Base-by-base conservation (phyloP, 306 rosid species). In the Rosa rugosa region DNA sequence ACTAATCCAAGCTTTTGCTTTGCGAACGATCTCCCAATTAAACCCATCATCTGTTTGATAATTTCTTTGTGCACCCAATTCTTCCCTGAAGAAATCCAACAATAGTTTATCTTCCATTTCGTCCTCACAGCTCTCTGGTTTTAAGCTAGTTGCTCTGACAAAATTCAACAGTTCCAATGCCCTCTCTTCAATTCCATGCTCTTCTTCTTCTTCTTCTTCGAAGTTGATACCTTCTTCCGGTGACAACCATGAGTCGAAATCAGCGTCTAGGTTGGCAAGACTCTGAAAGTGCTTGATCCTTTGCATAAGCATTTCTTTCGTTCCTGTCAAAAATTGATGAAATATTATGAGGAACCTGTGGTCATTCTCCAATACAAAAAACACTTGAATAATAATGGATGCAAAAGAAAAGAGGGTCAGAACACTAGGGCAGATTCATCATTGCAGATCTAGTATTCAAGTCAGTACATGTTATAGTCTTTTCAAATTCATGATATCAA, bases 21-120 rank as follows among this genome's bases (percentile, higher is more conserved):
- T 80, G 77, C 83, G 83, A 81, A 87, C 45, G 64, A 80, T 57
- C 75, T 87, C 80, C 67, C 60, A 8, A 50, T 85, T 81, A 75
- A 71, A 77, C 75, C 23, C 86, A 66, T 79, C 80, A 56, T 47
- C 69, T 3, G 31, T 44, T 57, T 87, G 72, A 10, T 87, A 68
- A n/a, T 71, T 66, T 76, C 83, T 79, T 53, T 53, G 76, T 67
- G 54, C 69, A 69, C 22, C 50, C 36, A 87, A 47, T 49, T 89
- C 89, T 66, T 86, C 89, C 67, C 27, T 75, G 69, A 89, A 91
- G 82, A 91, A 91, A 36, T 89, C 93, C 75, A 89, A 51, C 66
- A 89, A 7, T 45, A 91, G 23, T 79, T 66, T 57, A 63, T 84
- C 89, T 68, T 84, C 77, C 59, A 75, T 23, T 7, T 77, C 42